phyloP scores from a whole-genome alignment of 345 rosid genomes.

The Moricandia moricandioides region DNA sequence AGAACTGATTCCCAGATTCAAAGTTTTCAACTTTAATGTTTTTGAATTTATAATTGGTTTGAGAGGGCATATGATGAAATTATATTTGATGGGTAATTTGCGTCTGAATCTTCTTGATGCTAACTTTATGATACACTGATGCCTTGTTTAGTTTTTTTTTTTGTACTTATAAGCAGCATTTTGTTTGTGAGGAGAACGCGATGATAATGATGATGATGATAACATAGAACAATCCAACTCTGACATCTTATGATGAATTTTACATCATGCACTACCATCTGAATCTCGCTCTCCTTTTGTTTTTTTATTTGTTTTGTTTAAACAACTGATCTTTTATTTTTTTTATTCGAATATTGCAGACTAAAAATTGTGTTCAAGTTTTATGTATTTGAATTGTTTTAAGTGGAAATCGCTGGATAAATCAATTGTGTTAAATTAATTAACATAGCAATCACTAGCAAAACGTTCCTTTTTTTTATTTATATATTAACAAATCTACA shows the following conservation, averaged over 20 bases:
- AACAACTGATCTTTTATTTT: too few species aligned
- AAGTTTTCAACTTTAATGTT: neutral
- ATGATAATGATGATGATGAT: slow-evolving; percentile 33
- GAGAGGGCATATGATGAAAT: slow-evolving; percentile 29
- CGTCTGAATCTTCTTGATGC: slow-evolving; percentile 38
- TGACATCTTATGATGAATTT: slow-evolving; percentile 18
- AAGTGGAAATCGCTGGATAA: too few species aligned
- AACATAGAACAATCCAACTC: slow-evolving; percentile 43
- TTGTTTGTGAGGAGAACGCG: neutral
- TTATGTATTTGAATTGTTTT: too few species aligned
- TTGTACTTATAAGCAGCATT: too few species aligned
- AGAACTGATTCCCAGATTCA: slow-evolving; percentile 35
- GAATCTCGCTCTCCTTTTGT: slow-evolving; percentile 26
- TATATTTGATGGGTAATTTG: slow-evolving; percentile 39
- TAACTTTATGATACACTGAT: slow-evolving; percentile 27
- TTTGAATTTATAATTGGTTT: neutral
- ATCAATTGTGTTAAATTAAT: too few species aligned
- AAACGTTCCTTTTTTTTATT: too few species aligned
- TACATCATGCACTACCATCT: slow-evolving; percentile 43
- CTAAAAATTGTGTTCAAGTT: too few species aligned
- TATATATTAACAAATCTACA: slow-evolving; percentile 55
- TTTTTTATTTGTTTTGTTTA: neutral
- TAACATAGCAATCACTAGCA: too few species aligned
- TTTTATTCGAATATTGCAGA: too few species aligned
- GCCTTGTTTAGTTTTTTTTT: neutral